Evolutionary conservation across 805 yeast species (phyloP).

Genomic region (Ogataea trehalophila): DNA sequence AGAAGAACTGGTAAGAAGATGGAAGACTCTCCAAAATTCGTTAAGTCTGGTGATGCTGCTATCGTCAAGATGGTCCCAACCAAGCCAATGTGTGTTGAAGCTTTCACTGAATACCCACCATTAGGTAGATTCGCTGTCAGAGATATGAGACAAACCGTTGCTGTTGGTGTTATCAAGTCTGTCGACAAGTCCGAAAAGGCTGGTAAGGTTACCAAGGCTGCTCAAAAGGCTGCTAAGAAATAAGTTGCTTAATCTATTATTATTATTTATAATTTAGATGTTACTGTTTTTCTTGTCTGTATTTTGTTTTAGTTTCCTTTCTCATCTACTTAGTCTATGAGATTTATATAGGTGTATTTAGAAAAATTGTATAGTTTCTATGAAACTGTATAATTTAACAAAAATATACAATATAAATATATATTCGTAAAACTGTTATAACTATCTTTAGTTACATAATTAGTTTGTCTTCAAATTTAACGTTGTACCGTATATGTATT

Average conservation of each 20-base stretch:
- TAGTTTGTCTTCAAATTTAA: too few relatives aligned
- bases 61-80: slow-evolving; percentile 84
- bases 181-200: slow-evolving; percentile 81
- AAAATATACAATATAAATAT: not conserved
- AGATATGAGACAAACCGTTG: slow-evolving; percentile 99
- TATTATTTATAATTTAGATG: slow-evolving; percentile 35
- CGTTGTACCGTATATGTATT: too few relatives aligned
- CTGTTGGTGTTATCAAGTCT: slow-evolving; percentile 97
- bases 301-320: not conserved
- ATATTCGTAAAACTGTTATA: not conserved
- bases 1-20: slow-evolving; percentile 89
- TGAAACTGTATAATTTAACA: not conserved
- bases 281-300: not conserved
- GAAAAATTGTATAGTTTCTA: not conserved
- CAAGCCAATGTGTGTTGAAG: slow-evolving; percentile 93
- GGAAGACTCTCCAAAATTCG: slow-evolving; percentile 87
- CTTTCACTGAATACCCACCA: slow-evolving; percentile 93
- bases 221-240: slow-evolving; percentile 76
- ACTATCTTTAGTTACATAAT: too few relatives aligned
- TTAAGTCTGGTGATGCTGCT: slow-evolving; percentile 96
- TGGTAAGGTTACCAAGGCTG: slow-evolving; percentile 97
- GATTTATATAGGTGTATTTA: slow-evolving; percentile 1
- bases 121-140: slow-evolving; percentile 98
- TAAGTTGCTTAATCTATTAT: slow-evolving; percentile 35
- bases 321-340: slow-evolving; percentile 1